Base-by-base conservation (phyloP, 768 basidiomycete genomes). In the Leccinum disarticulatum region DNA sequence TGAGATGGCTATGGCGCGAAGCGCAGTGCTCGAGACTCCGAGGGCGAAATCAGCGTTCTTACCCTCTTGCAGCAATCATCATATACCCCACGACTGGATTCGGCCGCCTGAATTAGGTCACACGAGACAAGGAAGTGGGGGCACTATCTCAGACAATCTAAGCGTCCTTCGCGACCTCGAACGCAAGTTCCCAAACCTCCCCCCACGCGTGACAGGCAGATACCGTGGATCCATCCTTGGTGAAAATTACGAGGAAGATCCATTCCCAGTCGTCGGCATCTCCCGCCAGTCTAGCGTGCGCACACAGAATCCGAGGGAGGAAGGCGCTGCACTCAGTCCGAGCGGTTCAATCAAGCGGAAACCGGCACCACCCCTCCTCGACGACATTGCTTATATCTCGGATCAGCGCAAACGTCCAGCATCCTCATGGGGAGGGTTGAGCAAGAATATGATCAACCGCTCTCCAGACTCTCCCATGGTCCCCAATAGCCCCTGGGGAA, bases 141-240 rank as follows among this genome's bases (percentile, higher is more conserved):
- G 49, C 57, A 69, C 71, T n/a, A 72, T 72, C 31, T 77, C 79
- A 3, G 81, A 83, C 58, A 77, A 75, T 25, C 60, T 81, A 27
- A 71, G 75, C 64, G 73, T 78, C 19, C 78, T 87, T 35, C 80
- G 78, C 19, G 81, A 83, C 36, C 73, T 87, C 55, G 77, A 83
- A 6, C 61, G 70, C 41, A 81, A 80, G 69, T 88, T 87, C 72
- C 84, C 87, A 38, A 76, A 71, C 14, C 75, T 81, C 53, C 83
- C 82, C 6, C 68, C 74, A 36, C 70, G 74, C 46, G 63, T 73
- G 25, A 66, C 70, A 22, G 69, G 67, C 30, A 71, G 61, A 64
- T 61, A 61, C 59, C 72, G 68, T 30, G 61, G 69, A 54, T 71
- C 67, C 30, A 68, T 66, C 47, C 61, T 67, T 5, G 63, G 68